Evolutionary conservation across 2,329 filamentous ascomycete genomes (phyloP).

Genomic region (Aspergillus tanneri): DNA sequence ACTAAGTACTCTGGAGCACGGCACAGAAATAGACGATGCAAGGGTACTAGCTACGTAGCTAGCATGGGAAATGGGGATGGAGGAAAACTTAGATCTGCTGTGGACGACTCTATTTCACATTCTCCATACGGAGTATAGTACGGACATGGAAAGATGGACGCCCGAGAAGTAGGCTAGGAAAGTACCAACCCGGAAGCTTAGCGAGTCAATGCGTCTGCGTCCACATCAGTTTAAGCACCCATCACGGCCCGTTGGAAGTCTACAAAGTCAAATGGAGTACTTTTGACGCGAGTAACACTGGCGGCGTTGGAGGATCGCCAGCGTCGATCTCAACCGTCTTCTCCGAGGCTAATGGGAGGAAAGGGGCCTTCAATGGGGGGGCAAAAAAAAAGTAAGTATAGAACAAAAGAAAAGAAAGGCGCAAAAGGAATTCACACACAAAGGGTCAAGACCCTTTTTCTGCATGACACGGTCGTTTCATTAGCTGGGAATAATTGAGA

Average conservation of each 20-base stretch:
- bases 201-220: slow-evolving; percentile 3
- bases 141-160: neutral
- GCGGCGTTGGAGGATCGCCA: neutral
- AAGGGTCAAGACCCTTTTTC: no score
- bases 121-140: neutral
- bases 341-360: no score
- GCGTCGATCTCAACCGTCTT: neutral
- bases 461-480: no score
- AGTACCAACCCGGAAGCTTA: slow-evolving; percentile 7
- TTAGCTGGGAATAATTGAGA: no score
- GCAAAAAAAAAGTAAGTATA: no score
- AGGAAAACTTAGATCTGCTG: no score
- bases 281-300: slow-evolving; percentile 4
- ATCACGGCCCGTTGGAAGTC: slow-evolving; percentile 18
- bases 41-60: no score
- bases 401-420: neutral
- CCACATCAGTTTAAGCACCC: slow-evolving; percentile 4
- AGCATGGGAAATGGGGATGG: no score
- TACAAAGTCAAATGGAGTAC: slow-evolving; percentile 6
- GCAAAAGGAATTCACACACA: neutral
- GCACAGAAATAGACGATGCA: no score
- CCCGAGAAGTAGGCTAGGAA: neutral
- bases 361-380: no score
- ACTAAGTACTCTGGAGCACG: no score
- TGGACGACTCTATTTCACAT: neutral